Base-by-base conservation (phyloP, 371 early-diverging fungal genomes). In the Rhizopus stolonifer region DNA sequence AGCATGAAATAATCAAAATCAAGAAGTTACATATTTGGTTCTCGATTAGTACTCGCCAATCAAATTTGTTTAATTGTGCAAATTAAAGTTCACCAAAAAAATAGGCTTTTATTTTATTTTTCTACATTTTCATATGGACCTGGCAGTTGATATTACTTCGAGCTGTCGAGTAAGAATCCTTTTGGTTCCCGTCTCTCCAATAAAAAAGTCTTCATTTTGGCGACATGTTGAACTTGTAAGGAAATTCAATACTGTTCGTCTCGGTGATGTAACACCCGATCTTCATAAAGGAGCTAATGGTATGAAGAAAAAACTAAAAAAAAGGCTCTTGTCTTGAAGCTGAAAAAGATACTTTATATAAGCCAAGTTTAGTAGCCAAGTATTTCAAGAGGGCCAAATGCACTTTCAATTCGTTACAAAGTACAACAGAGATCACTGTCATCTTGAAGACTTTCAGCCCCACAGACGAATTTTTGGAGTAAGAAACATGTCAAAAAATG, bases 361-460 rank as follows among this genome's bases (percentile, higher is more conserved):
- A 63, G 63, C 63, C 25, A 63, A 43, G 42, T 63, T 63, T 21
- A 63, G 63, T 39, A 63, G 63, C 19, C 63, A 63, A 51, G 58
- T 58, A 19, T 63, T 63, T 50, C 87, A 88, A 52, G 87, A 89
- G 46, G 93, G 91, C 0, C 82, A 82, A 56, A 72, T 92, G 51
- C 84, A 86, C 58, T 88, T 90, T 52, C 86, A 91, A 49, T 89
- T 89, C 53, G 76, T 83, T 24, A 89, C 89, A 18, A 69, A 79
- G 6, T 87, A 86, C 58, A 79, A 79, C 36, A 62, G 74, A 47
- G 91, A 87, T 23, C 83, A 84, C 42, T 21, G 47, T 45, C 51
- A 86, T 52, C 76, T 90, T 47, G 91, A 91, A 61, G 90, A 92
- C 60, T 85, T 91, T 60, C 89, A 91, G 48, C 79, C 87, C 53